Percentiles rank a stretch among this genome's conserved stretches.
Evolutionary conservation across 2,329 filamentous ascomycete species (phyloP).

Genomic region (Orbilia javanica): DNA sequence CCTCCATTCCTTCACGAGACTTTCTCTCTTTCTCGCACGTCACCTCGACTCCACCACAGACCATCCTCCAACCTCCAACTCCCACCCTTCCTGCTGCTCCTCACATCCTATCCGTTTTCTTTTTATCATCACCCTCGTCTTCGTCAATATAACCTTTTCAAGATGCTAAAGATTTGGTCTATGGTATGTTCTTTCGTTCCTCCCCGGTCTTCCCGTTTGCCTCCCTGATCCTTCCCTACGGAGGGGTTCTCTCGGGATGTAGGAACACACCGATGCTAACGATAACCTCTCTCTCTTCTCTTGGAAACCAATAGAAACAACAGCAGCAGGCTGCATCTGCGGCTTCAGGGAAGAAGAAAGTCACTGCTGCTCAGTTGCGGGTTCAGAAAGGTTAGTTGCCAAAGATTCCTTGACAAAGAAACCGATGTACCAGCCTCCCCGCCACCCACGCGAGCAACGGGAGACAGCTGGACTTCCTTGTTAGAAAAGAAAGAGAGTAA

Average conservation of each 20-base stretch:
- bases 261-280: conserved; percentile 58
- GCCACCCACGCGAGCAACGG: conserved; percentile 27
- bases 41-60: background rate
- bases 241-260: conserved; percentile 2
- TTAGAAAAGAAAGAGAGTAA: background rate
- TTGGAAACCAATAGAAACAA: conserved; percentile 77
- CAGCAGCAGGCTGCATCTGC: conserved; percentile 95
- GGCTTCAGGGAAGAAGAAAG: conserved; percentile 93
- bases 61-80: background rate
- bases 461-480: background rate
- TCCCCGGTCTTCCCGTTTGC: background rate
- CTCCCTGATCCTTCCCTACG: conserved; percentile 16
- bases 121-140: background rate
- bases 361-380: conserved; percentile 92
- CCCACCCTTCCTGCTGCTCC: background rate
- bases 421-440: background rate
- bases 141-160: conserved; percentile 11
- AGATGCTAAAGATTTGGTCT: conserved; percentile 97
- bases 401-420: conserved; percentile 8
- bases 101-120: background rate
- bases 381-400: conserved; percentile 85
- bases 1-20: conserved; percentile 9
- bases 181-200: conserved; percentile 79
- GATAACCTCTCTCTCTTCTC: background rate
- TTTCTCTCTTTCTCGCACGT: conserved; percentile 1